Evolutionary conservation across 108 stramenopile species (phyloP).

Genomic region (Seminavis robusta): DNA sequence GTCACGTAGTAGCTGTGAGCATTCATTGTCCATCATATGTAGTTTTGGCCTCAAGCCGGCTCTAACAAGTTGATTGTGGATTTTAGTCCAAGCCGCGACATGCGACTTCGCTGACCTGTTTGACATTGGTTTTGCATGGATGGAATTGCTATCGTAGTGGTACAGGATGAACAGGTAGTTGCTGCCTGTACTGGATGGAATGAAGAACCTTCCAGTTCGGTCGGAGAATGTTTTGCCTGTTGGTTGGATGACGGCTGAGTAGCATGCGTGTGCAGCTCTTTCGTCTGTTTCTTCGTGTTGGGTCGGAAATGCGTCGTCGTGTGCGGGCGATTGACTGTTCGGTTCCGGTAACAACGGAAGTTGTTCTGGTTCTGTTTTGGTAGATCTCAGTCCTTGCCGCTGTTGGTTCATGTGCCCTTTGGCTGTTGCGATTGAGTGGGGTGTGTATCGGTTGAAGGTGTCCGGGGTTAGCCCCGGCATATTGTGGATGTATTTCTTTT

Average conservation of each 20-base stretch:
- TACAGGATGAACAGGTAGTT: slow-evolving; percentile 36
- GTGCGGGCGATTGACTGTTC: background rate
- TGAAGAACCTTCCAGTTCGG: slow-evolving; percentile 33
- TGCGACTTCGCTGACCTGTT: background rate
- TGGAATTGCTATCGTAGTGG: slow-evolving; percentile 38
- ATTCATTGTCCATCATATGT: slow-evolving; percentile 24
- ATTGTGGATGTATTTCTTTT: slow-evolving; percentile 9
- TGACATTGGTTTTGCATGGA: slow-evolving; percentile 19
- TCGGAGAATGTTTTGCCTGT: slow-evolving; percentile 34
- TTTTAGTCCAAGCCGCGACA: background rate
- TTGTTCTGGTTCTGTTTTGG: slow-evolving; percentile 7
- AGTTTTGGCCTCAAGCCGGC: background rate
- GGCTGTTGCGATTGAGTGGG: slow-evolving; percentile 2
- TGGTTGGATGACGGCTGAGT: slow-evolving; percentile 1
- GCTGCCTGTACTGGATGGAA: slow-evolving; percentile 23
- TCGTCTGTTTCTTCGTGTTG: too few relatives aligned
- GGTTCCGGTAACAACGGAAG: background rate
- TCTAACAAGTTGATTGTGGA: slow-evolving; percentile 2
- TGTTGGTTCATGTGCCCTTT: slow-evolving; percentile 36
- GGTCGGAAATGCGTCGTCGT: background rate
- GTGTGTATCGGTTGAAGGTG: slow-evolving; percentile 4
- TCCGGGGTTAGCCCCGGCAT: slow-evolving; percentile 10
- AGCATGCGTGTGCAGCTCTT: slow-evolving; percentile 12
- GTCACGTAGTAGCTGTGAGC: slow-evolving; percentile 4
- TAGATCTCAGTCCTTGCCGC: slow-evolving; percentile 12